phyloP scores from a whole-genome alignment of 1,284 basidiomycete species.

The Lignosus rhinocerotis region DNA sequence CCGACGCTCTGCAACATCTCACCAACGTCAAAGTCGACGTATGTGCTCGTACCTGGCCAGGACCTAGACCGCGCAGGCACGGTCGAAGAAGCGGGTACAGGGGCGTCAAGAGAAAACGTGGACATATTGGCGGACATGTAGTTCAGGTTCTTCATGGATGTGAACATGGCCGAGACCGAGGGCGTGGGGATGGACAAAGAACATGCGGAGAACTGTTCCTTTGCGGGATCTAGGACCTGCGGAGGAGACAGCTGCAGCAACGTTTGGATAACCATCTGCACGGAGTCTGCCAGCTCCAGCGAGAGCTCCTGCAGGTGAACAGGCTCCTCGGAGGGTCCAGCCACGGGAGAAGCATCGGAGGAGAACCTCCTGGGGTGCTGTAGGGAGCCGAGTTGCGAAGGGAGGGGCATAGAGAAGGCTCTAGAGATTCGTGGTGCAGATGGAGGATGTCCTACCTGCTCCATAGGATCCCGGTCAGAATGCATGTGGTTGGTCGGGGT shows the following conservation, averaged over 20 bases:
- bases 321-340: conserved; percentile 33
- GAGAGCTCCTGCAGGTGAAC: conserved; percentile 64
- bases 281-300: conserved; percentile 82
- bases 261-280: conserved; percentile 87
- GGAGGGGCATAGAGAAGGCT: conserved; percentile 70
- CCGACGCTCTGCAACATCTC: conserved; percentile 77
- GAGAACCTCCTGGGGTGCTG: conserved; percentile 57
- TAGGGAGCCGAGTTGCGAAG: conserved; percentile 67
- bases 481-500: conserved; percentile 38
- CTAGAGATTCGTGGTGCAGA: conserved; percentile 58
- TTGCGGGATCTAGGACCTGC: conserved; percentile 88
- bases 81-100: conserved; percentile 5
- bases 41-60: conserved; percentile 10
- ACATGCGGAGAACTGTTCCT: conserved; percentile 88
- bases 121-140: conserved; percentile 83
- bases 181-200: conserved; percentile 83
- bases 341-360: conserved; percentile 19
- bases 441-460: conserved; percentile 27
- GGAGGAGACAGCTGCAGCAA: conserved; percentile 85
- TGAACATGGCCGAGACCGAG: conserved; percentile 84
- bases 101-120: conserved; percentile 25
- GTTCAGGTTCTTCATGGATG: conserved; percentile 88
- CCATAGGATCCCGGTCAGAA: conserved; percentile 37
- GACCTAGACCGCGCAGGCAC: conserved; percentile 9
- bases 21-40: conserved; percentile 63